phyloP scores from a whole-genome alignment of 2,329 filamentous ascomycete species.

The Xylariaceae sp. region DNA sequence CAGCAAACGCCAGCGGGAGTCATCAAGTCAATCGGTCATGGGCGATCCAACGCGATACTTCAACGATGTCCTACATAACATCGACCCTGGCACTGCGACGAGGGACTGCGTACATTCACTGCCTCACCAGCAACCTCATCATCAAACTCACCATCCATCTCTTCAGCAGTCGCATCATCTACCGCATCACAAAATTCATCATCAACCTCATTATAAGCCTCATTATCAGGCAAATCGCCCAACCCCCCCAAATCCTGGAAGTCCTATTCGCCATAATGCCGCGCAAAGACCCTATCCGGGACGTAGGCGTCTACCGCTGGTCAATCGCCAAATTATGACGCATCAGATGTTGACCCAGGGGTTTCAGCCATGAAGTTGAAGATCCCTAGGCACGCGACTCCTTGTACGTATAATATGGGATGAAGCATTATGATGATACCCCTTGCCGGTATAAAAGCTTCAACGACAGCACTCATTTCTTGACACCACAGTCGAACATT shows the following conservation, averaged over 20 bases:
- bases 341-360: slow-evolving; percentile 31
- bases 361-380: slow-evolving; percentile 24
- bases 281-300: slow-evolving; percentile 23
- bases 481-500: slow-evolving; percentile 4
- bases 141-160: slow-evolving; percentile 8
- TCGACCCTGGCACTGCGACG: slow-evolving; percentile 2
- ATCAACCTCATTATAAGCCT: slow-evolving; percentile 8
- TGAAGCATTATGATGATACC: background rate
- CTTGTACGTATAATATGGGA: background rate
- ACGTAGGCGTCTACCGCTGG: slow-evolving; percentile 27
- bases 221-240: slow-evolving; percentile 10
- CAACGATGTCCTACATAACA: slow-evolving; percentile 26
- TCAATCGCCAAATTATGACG: slow-evolving; percentile 31
- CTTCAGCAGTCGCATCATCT: background rate
- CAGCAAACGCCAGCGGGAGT: slow-evolving; percentile 27
- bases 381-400: background rate
- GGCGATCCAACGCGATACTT: slow-evolving; percentile 33
- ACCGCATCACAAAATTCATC: slow-evolving; percentile 12
- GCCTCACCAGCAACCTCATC: slow-evolving; percentile 14
- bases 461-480: no score
- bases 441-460: background rate
- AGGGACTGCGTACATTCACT: no score
- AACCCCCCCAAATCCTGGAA: slow-evolving; percentile 14
- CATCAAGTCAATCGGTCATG: slow-evolving; percentile 16
- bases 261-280: slow-evolving; percentile 17